These are phyloP conservation scores for Malus hybrid DNA, from an alignment of 331 rosid genomes.

Conservation along the genomic window DNA sequence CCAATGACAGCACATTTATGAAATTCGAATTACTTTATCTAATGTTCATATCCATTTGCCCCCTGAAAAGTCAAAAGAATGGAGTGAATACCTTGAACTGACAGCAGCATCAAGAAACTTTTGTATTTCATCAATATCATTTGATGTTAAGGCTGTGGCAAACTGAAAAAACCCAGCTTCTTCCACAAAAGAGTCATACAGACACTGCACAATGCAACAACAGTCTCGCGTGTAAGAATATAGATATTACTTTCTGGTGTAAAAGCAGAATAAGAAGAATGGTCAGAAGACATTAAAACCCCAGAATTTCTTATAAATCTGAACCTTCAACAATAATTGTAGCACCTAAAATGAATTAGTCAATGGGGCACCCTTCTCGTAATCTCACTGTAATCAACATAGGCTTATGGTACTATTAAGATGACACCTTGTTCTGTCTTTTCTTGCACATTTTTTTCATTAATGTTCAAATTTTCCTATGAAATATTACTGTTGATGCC, in stretches of 20 bases:
- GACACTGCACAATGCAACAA: conserved; percentile 47
- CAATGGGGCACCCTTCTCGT: background rate
- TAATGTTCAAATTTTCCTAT: background rate
- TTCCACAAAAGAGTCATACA: conserved; percentile 68
- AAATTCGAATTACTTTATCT: background rate
- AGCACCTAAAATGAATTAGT: background rate
- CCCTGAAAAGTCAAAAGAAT: conserved; percentile 6
- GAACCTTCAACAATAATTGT: background rate
- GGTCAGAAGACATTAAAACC: background rate
- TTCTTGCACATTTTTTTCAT: background rate
- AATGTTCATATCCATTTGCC: conserved; percentile 2
- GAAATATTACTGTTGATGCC: background rate
- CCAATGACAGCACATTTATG: conserved; percentile 1
- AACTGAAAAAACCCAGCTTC: conserved; percentile 76
- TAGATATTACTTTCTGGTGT: background rate
- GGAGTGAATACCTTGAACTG: conserved; percentile 44
- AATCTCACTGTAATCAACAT: background rate
- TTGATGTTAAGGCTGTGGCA: conserved; percentile 83
- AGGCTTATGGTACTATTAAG: background rate
- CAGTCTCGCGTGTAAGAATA: background rate
- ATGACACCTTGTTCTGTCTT: background rate
- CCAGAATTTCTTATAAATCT: background rate
- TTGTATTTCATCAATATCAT: conserved; percentile 86
- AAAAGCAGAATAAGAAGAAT: background rate
- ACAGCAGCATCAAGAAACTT: conserved; percentile 71